Evolutionary conservation across 768 basidiomycete species (phyloP).

Genomic region (Suillus alpinus): DNA sequence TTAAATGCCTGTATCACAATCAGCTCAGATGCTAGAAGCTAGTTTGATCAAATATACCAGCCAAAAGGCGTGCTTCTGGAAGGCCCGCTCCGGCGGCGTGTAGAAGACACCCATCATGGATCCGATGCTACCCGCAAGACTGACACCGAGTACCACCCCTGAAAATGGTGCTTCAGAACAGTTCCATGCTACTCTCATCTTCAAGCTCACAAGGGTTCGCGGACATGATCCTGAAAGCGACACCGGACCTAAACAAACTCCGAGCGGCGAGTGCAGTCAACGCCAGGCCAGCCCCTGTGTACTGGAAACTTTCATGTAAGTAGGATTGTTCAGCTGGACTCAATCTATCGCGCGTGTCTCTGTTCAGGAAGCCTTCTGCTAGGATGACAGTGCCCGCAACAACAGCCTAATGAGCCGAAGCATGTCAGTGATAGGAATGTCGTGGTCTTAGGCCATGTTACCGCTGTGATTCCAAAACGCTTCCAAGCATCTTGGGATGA

Average conservation of each 20-base stretch:
- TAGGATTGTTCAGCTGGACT: slow-evolving; percentile 61
- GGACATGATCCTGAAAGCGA: slow-evolving; percentile 72
- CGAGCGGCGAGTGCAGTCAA: slow-evolving; percentile 79
- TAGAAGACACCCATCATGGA: slow-evolving; percentile 82
- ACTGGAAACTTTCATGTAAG: slow-evolving; percentile 77
- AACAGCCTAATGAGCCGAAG: slow-evolving; percentile 45
- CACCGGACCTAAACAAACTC: slow-evolving; percentile 67
- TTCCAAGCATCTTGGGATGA: slow-evolving; percentile 46
- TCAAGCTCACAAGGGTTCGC: slow-evolving; percentile 70
- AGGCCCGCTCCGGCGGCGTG: slow-evolving; percentile 72
- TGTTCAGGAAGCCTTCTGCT: slow-evolving; percentile 65
- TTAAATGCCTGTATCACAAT: slow-evolving; percentile 64
- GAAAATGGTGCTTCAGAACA: neutral
- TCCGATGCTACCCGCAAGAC: slow-evolving; percentile 76
- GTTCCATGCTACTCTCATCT: neutral
- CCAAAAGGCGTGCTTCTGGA: slow-evolving; percentile 82
- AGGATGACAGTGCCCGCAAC: slow-evolving; percentile 70
- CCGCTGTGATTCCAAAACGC: slow-evolving; percentile 52
- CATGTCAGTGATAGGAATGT: neutral
- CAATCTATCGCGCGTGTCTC: slow-evolving; percentile 73
- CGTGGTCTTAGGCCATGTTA: slow-evolving; percentile 25
- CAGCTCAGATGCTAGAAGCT: neutral
- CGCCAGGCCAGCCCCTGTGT: slow-evolving; percentile 76
- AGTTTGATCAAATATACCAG: slow-evolving; percentile 43
- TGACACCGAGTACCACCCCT: slow-evolving; percentile 83